Conservation (phyloP, 1,139 yeast genomes). For the Pichia sp. region DNA sequence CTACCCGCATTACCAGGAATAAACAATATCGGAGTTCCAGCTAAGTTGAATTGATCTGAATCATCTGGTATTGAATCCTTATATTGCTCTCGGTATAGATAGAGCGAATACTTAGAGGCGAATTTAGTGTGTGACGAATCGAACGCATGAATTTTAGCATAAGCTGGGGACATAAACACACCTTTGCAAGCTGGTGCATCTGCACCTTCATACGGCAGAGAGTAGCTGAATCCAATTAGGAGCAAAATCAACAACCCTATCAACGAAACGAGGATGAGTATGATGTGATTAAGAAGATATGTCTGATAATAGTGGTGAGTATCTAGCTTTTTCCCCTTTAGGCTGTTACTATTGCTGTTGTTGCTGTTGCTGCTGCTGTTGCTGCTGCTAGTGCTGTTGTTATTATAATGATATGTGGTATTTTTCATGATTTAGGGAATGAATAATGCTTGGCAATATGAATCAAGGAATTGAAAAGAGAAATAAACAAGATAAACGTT, state of each 20-base stretch:
- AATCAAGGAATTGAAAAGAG: not conserved
- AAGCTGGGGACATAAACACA: constrained; percentile 73
- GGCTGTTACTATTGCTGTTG: not conserved
- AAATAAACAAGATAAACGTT: not conserved
- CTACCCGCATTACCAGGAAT: constrained; percentile 98
- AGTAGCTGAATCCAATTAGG: constrained; percentile 20
- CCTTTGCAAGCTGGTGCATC: constrained; percentile 43
- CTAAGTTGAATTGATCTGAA: constrained; percentile 38
- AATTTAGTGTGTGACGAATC: constrained; percentile 66
- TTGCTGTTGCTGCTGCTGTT: not conserved
- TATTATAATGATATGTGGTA: not conserved
- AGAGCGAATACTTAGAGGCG: constrained; percentile 76
- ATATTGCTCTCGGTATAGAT: constrained; percentile 73
- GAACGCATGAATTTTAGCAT: constrained; percentile 67
- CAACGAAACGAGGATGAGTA: constrained; percentile 2
- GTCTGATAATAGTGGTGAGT: not conserved
- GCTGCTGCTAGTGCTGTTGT: not conserved
- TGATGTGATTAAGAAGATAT: constrained; percentile 1
- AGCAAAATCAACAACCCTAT: constrained; percentile 9
- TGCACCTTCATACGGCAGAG: constrained; percentile 26
- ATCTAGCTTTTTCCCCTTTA: not conserved
- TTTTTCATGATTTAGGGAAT: not conserved
- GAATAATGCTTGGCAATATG: not conserved
- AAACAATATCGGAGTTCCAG: constrained; percentile 84
- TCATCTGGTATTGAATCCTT: constrained; percentile 53